Conservation (phyloP, 345 rosid genomes). For the Turritis glabra region DNA sequence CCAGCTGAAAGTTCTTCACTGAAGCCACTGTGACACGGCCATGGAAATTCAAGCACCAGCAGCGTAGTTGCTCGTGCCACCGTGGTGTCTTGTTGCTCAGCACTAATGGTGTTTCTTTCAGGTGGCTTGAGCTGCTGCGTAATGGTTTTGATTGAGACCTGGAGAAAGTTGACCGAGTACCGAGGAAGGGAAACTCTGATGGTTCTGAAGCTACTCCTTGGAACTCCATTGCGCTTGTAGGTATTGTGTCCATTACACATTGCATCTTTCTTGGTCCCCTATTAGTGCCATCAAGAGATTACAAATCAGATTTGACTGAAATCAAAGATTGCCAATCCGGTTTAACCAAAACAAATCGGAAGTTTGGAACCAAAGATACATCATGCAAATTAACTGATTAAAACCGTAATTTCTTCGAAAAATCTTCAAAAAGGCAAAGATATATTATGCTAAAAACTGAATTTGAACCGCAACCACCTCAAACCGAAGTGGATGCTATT, state of each 20-base stretch:
- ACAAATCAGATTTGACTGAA: background rate
- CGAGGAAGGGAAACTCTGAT: constrained; percentile 42
- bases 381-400: background rate
- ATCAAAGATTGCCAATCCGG: background rate
- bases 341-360: background rate
- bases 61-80: constrained; percentile 83
- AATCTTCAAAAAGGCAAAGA: background rate
- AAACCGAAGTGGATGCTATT: background rate
- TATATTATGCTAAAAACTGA: background rate
- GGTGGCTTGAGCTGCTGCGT: constrained; percentile 25
- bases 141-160: constrained; percentile 48
- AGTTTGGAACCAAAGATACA: background rate
- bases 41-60: constrained; percentile 81
- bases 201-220: constrained; percentile 23
- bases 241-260: constrained; percentile 62
- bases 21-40: constrained; percentile 85
- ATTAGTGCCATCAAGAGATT: constrained; percentile 18
- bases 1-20: constrained; percentile 62
- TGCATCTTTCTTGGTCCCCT: constrained; percentile 90
- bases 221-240: constrained; percentile 46
- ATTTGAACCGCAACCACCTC: background rate
- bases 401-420: background rate
- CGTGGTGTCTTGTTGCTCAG: constrained; percentile 72
- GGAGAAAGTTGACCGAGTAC: constrained; percentile 38
- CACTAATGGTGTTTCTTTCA: constrained; percentile 47